A percentile compares a stretch with the other conserved stretches of the same genome.
Conservation (phyloP, 106 monocot genomes). For the Acorus calamus region DNA sequence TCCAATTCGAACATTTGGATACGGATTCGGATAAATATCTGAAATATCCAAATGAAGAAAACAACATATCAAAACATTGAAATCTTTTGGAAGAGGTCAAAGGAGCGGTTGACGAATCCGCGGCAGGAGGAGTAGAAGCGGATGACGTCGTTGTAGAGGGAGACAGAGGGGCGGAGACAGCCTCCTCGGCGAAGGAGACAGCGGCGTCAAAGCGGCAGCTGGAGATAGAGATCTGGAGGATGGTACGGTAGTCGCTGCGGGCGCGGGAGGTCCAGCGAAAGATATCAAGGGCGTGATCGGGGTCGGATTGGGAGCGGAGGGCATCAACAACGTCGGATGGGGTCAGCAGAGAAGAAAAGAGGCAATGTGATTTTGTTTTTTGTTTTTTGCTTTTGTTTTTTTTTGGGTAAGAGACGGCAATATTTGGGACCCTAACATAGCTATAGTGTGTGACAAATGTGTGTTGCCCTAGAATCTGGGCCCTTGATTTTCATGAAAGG, state of each 20-base stretch:
- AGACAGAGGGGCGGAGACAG: slow-evolving; percentile 47
- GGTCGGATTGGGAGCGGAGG: slow-evolving; percentile 40
- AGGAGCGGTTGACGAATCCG: slow-evolving; percentile 75
- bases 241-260: slow-evolving; percentile 48
- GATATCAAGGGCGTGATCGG: slow-evolving; percentile 74
- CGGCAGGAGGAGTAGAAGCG: slow-evolving; percentile 69
- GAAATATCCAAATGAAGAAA: no score
- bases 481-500: no score
- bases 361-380: no score
- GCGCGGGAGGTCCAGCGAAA: slow-evolving; percentile 67
- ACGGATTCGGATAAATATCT: no score
- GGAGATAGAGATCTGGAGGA: slow-evolving; percentile 41
- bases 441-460: no score
- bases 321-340: slow-evolving; percentile 37
- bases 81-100: slow-evolving; percentile 80
- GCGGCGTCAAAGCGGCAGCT: slow-evolving; percentile 34
- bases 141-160: slow-evolving; percentile 53
- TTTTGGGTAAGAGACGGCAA: no score
- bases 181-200: slow-evolving; percentile 47
- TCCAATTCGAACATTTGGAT: no score
- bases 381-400: no score
- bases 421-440: no score
- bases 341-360: slow-evolving; percentile 2
- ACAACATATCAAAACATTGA: no score
- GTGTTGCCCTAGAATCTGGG: no score